These are phyloP conservation scores for Vigna hirtella DNA, from an alignment of 306 rosid genomes.

Conservation along the genomic window DNA sequence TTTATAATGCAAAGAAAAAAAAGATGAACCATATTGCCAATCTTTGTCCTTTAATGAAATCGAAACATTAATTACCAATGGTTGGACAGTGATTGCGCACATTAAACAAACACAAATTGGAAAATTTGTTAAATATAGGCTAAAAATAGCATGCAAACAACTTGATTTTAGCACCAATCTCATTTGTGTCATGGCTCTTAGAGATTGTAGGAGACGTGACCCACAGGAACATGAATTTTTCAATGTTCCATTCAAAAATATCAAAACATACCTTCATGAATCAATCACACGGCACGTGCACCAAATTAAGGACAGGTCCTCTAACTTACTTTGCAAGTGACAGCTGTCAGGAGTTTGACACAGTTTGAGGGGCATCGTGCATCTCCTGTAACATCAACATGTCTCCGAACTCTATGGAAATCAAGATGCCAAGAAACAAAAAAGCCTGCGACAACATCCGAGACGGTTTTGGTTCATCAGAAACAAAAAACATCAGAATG, in stretches of 20 bases:
- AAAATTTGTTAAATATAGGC: conserved; percentile 34
- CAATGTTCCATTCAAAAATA: conserved; percentile 28
- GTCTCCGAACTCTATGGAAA: conserved; percentile 44
- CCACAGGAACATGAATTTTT: background rate
- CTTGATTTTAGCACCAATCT: conserved; percentile 45
- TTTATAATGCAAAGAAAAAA: no score
- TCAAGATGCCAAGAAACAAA: conserved; percentile 37
- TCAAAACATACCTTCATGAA: conserved; percentile 24
- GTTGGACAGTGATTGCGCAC: conserved; percentile 24
- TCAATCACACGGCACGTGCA: background rate
- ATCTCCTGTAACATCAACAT: conserved; percentile 38
- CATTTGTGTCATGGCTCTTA: conserved; percentile 56
- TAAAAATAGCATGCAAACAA: conserved; percentile 43
- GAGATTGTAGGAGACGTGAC: conserved; percentile 62
- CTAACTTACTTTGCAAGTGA: conserved; percentile 41
- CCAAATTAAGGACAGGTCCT: conserved; percentile 40
- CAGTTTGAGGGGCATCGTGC: conserved; percentile 31
- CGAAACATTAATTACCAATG: background rate
- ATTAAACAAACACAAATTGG: conserved; percentile 35
- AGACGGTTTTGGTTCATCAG: conserved; percentile 44
- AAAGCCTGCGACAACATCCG: conserved; percentile 39
- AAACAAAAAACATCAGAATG: conserved; percentile 36
- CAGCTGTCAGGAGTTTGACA: conserved; percentile 42
- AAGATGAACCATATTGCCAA: no score
- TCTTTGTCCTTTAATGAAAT: no score